phyloP scores from a whole-genome alignment of 2,329 filamentous ascomycete genomes.

The Hypocreales sp. region DNA sequence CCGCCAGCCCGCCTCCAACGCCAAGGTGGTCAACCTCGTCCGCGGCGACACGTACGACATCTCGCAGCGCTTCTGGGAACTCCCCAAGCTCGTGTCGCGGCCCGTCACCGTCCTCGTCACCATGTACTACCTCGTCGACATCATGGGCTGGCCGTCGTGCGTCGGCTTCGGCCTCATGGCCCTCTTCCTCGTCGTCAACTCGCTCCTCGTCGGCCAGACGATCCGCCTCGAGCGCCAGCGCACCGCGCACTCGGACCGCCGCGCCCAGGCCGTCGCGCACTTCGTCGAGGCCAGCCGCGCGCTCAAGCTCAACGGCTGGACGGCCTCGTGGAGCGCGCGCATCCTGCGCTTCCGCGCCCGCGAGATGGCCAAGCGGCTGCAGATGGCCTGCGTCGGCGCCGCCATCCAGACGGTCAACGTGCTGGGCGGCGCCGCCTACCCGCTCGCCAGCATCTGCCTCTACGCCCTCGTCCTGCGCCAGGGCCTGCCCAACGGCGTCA shows the following conservation, averaged over 20 bases:
- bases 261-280: slow-evolving; percentile 68
- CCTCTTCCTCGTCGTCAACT: slow-evolving; percentile 54
- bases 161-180: slow-evolving; percentile 56
- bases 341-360: slow-evolving; percentile 18
- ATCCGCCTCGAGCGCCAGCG: slow-evolving; percentile 55
- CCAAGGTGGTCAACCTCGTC: slow-evolving; percentile 82
- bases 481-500: slow-evolving; percentile 61
- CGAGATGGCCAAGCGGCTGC: slow-evolving; percentile 21
- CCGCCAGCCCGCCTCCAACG: slow-evolving; percentile 54
- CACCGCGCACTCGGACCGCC: slow-evolving; percentile 58
- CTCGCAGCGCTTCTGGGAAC: slow-evolving; percentile 78
- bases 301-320: slow-evolving; percentile 25
- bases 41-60: slow-evolving; percentile 71
- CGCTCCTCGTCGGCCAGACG: slow-evolving; percentile 47
- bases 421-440: slow-evolving; percentile 59
- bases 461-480: slow-evolving; percentile 59
- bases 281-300: slow-evolving; percentile 79
- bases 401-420: slow-evolving; percentile 54
- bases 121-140: slow-evolving; percentile 43
- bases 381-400: slow-evolving; percentile 18
- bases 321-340: slow-evolving; percentile 17
- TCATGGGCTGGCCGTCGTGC: slow-evolving; percentile 69
- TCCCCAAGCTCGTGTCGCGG: slow-evolving; percentile 57
- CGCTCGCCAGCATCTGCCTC: slow-evolving; percentile 65
- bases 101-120: slow-evolving; percentile 66